Evolutionary conservation across 169 alveolate genomes (phyloP).

Genomic region (Besnoitia besnoiti): DNA sequence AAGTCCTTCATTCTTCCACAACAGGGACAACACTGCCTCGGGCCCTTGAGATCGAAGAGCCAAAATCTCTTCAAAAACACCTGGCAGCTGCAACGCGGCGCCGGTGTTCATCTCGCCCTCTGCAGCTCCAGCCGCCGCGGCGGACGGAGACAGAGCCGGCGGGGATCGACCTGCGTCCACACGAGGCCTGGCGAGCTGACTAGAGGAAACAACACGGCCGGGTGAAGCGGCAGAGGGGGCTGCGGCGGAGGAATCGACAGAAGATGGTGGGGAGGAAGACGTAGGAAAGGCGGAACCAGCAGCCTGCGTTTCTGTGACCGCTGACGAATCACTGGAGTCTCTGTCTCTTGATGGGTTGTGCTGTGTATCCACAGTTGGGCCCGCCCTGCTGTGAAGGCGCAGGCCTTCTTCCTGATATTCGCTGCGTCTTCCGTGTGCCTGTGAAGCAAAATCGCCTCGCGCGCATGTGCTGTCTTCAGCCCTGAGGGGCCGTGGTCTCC

Average conservation of each 20-base stretch:
- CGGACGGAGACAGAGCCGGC: not conserved
- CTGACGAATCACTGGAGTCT: too few relatives aligned
- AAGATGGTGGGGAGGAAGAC: not conserved
- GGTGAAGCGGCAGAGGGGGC: not conserved
- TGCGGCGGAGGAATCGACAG: not conserved
- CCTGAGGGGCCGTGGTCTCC: not conserved
- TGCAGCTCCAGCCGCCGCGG: too few relatives aligned
- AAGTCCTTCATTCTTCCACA: not conserved
- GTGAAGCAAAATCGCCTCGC: not conserved
- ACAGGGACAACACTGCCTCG: not conserved
- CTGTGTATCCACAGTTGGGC: too few relatives aligned
- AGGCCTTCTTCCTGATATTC: not conserved
- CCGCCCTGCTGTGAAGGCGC: too few relatives aligned
- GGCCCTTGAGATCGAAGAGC: not conserved
- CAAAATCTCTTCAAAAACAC: not conserved
- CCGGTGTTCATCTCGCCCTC: not conserved
- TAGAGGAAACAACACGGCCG: not conserved
- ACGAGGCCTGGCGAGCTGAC: not conserved
- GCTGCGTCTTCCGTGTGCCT: not conserved
- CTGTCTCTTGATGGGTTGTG: too few relatives aligned
- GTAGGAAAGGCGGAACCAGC: not conserved
- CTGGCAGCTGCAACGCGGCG: not conserved
- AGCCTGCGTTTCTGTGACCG: too few relatives aligned
- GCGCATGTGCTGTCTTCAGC: not conserved
- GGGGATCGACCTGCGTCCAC: not conserved